Evolutionary conservation across 495 filamentous ascomycete species (phyloP), one percentile per base, ranked within the genome.

Genomic region (Bryoglossum gracile): DNA sequence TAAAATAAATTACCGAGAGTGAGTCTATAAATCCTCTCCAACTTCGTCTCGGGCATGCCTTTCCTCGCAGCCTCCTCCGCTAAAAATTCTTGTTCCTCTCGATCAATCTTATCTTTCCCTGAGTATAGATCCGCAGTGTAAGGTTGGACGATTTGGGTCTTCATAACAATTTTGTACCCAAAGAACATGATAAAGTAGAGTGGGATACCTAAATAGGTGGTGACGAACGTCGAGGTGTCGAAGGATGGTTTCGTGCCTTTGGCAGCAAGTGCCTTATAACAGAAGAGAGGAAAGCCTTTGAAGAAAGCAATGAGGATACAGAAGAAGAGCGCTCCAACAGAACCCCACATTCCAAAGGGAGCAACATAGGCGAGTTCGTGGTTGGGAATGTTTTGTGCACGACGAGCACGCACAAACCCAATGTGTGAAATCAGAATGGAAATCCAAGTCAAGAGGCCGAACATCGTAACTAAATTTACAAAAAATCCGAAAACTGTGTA

Each of bases 391-490:
- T 73, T 70, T 64, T 94, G 89, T 1, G 80, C 89, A 38, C 72
- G 72, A 47, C 87, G 83, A 0, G 82, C 89, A 0, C 74, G 71
- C 21, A 89, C 74, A 58, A 94, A 94, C 65, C 63, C 83, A 57
- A 94, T 84, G 65, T 94, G 88, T 1, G 83, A 82, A 42, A 91
- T 74, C 0, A 94, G 74, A 46, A 94, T 83, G 0, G 86, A 89
- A 48, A 92, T 82, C 86, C 87, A 89, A 51, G 84, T 89, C 19
- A 95, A 60, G 6, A 89, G 71, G 36, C 86, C 86, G 59, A 88
- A 86, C 56, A 90, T 84, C 26, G 83, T 86, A 25, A 82, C 82
- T 24, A 95, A 71, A 60, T 90, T 88, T 52, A 92, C 83, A 51
- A 95, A 92, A 73, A 91, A 92, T 18, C 68, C 72, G 63, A 94